A percentile compares a stretch with the other conserved stretches of the same genome.
These are phyloP conservation scores for Pythium apleroticum DNA, from an alignment of 352 stramenopile species.

Conservation along the genomic window DNA sequence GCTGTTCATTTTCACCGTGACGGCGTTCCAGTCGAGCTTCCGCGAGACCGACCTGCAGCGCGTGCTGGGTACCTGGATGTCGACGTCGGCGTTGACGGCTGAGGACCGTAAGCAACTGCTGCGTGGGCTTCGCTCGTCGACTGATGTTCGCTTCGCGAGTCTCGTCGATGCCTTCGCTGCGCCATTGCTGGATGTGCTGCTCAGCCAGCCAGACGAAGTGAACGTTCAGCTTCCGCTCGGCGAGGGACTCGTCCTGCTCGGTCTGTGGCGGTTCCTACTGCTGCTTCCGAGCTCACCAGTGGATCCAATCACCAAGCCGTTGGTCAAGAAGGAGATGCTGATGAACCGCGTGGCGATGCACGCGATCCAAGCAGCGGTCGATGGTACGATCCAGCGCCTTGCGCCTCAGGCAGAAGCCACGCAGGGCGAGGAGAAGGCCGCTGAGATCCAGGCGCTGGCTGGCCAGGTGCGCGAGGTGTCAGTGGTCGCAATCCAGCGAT, in stretches of 20 bases:
- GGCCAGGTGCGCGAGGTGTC: constrained; percentile 26
- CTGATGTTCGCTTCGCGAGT: constrained; percentile 15
- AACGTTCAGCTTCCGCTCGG: constrained; percentile 35
- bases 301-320: constrained; percentile 93
- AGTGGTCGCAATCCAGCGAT: constrained; percentile 33
- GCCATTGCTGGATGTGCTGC: constrained; percentile 13
- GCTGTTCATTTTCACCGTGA: constrained; percentile 28
- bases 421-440: background rate
- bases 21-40: constrained; percentile 23
- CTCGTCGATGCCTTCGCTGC: constrained; percentile 21
- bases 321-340: constrained; percentile 93
- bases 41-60: background rate
- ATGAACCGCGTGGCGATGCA: constrained; percentile 82
- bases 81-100: background rate
- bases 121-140: constrained; percentile 22
- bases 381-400: constrained; percentile 56
- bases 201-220: background rate
- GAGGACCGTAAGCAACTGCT: constrained; percentile 20
- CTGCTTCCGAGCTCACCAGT: constrained; percentile 93
- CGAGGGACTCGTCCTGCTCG: constrained; percentile 88
- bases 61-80: constrained; percentile 18
- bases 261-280: constrained; percentile 92
- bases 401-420: constrained; percentile 42
- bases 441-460: constrained; percentile 6
- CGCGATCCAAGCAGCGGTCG: constrained; percentile 59